phyloP scores from a whole-genome alignment of 768 basidiomycete species.

The Suillus bovinus region DNA sequence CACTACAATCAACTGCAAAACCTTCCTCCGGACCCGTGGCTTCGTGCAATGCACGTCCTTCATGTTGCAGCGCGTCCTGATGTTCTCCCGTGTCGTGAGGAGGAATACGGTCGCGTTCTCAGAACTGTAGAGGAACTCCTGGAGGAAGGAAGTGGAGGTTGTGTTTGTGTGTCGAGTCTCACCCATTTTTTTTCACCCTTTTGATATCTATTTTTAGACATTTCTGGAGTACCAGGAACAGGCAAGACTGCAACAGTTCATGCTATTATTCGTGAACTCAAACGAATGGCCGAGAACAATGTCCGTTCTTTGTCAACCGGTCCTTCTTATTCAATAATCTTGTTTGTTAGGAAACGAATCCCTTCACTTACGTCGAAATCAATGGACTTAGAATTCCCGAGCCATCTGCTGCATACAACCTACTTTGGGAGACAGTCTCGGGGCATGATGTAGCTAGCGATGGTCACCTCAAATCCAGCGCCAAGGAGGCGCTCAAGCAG shows the following conservation, averaged over 20 bases:
- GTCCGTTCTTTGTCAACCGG: slow-evolving; percentile 41
- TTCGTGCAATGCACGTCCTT: slow-evolving; percentile 85
- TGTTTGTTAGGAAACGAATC: slow-evolving; percentile 74
- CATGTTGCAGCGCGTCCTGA: slow-evolving; percentile 95
- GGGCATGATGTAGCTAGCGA: slow-evolving; percentile 67
- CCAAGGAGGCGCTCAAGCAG: slow-evolving; percentile 81
- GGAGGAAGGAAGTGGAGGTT: slow-evolving; percentile 93
- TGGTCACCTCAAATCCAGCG: slow-evolving; percentile 63
- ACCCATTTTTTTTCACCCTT: slow-evolving; percentile 9
- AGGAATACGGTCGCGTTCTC: slow-evolving; percentile 78
- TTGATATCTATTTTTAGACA: slow-evolving; percentile 53
- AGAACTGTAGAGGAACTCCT: slow-evolving; percentile 79
- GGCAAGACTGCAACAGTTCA: slow-evolving; percentile 99
- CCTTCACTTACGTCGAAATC: slow-evolving; percentile 97
- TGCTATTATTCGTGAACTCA: slow-evolving; percentile 86
- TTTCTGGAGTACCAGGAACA: slow-evolving; percentile 97
- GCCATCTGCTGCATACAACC: slow-evolving; percentile 86
- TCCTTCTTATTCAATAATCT: not conserved
- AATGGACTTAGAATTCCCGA: slow-evolving; percentile 94
- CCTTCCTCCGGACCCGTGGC: slow-evolving; percentile 75
- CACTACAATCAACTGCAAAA: slow-evolving; percentile 44
- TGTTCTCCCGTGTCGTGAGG: slow-evolving; percentile 83
- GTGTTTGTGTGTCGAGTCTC: slow-evolving; percentile 68
- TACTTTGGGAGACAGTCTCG: slow-evolving; percentile 92
- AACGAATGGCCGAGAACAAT: slow-evolving; percentile 80